A percentile compares a stretch with the other conserved stretches of the same genome.
Evolutionary conservation across 2,329 filamentous ascomycete genomes (phyloP).

Genomic region (Calonectria montana): DNA sequence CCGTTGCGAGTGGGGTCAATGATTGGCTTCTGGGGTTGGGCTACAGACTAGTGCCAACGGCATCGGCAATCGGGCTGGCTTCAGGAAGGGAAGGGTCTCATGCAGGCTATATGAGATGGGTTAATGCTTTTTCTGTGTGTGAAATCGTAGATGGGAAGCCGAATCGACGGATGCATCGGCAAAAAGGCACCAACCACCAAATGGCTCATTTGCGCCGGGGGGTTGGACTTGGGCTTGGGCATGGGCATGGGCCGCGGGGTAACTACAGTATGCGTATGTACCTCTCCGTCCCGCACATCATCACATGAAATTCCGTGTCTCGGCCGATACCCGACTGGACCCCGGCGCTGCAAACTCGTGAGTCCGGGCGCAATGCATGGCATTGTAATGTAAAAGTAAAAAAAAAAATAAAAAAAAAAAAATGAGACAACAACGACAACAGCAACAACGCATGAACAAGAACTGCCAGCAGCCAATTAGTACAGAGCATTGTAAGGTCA

Average conservation of each 20-base stretch:
- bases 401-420: background rate
- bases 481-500: too few species aligned
- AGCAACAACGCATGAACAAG: too few species aligned
- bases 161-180: too few species aligned
- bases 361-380: background rate
- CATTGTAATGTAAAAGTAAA: background rate
- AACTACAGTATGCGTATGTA: too few species aligned
- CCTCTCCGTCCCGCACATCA: background rate
- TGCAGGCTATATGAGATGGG: too few species aligned
- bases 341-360: background rate
- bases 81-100: background rate
- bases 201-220: background rate
- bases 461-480: too few species aligned
- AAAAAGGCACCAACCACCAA: background rate
- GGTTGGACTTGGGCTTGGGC: too few species aligned
- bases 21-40: background rate
- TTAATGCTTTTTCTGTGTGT: too few species aligned
- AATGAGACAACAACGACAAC: too few species aligned
- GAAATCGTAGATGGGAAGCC: too few species aligned
- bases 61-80: background rate
- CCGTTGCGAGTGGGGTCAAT: background rate
- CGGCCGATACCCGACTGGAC: background rate
- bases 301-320: slow-evolving; percentile 4
- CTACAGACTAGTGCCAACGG: background rate
- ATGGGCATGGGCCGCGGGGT: background rate